Evolutionary conservation across 345 rosid genomes (phyloP).

Genomic region (Noccaea caerulescens): DNA sequence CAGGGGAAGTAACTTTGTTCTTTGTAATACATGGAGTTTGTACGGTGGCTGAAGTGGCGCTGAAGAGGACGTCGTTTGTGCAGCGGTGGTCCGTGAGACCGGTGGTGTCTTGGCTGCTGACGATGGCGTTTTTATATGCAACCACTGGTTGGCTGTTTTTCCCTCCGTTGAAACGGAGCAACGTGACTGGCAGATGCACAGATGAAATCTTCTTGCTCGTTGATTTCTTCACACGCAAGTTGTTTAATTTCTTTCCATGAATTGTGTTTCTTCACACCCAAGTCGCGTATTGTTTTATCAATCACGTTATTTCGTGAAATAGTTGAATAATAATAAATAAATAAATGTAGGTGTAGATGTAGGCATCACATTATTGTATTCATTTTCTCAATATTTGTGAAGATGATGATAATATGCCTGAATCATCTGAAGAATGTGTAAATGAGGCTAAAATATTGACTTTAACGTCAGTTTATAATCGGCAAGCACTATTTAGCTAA

Average conservation of each 20-base stretch:
- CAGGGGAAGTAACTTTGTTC: not conserved
- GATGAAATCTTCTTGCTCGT: not conserved
- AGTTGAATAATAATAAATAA: not conserved
- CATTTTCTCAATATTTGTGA: too few relatives aligned
- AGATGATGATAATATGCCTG: too few relatives aligned
- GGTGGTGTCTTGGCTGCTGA: not conserved
- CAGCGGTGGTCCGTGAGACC: not conserved
- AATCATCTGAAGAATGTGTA: too few relatives aligned
- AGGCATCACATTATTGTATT: too few relatives aligned
- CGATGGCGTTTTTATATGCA: not conserved
- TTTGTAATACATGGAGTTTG: constrained; percentile 7
- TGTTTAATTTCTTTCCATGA: not conserved
- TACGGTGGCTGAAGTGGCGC: constrained; percentile 2
- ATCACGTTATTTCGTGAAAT: not conserved
- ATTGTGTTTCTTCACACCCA: too few relatives aligned
- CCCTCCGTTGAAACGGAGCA: not conserved
- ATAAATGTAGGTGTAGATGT: too few relatives aligned
- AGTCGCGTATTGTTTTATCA: not conserved
- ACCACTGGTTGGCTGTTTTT: constrained; percentile 1
- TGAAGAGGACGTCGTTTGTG: constrained; percentile 10
- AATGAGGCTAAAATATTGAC: too few relatives aligned
- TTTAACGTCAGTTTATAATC: too few relatives aligned
- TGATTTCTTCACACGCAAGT: constrained; percentile 7
- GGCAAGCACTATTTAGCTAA: too few relatives aligned
- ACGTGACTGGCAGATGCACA: not conserved